Evolutionary conservation across 2,329 filamentous ascomycete species (phyloP).

Genomic region (Chrysosporium keratinophilum): DNA sequence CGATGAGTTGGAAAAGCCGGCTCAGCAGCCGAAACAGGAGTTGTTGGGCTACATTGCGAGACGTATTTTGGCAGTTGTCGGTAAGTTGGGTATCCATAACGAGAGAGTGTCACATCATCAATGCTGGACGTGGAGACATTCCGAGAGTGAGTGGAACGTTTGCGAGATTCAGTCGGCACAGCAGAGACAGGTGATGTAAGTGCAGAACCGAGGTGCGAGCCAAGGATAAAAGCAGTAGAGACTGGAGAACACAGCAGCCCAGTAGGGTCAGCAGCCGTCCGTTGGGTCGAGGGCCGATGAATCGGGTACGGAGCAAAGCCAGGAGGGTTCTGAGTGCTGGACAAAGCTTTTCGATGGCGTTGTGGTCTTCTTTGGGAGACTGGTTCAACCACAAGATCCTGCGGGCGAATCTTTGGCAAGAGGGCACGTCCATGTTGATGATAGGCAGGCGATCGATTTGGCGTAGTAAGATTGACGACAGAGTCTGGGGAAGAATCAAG

Average conservation of each 20-base stretch:
- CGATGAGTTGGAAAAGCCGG: slow-evolving; percentile 31
- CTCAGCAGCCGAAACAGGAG: slow-evolving; percentile 32
- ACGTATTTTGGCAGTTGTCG: slow-evolving; percentile 57
- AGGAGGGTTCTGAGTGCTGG: slow-evolving; percentile 44
- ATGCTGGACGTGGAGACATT: slow-evolving; percentile 59
- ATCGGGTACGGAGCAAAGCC: slow-evolving; percentile 43
- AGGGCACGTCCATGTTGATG: slow-evolving; percentile 66
- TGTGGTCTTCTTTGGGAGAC: slow-evolving; percentile 43
- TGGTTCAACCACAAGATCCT: slow-evolving; percentile 66
- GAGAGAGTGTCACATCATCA: slow-evolving; percentile 54
- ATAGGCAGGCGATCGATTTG: slow-evolving; percentile 59
- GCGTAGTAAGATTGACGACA: slow-evolving; percentile 56
- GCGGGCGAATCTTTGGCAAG: slow-evolving; percentile 73
- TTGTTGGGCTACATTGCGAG: slow-evolving; percentile 32
- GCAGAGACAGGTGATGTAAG: slow-evolving; percentile 57
- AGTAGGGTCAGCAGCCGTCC: slow-evolving; percentile 38
- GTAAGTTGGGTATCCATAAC: slow-evolving; percentile 77
- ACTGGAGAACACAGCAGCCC: slow-evolving; percentile 39
- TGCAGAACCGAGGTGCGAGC: slow-evolving; percentile 29
- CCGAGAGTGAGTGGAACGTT: slow-evolving; percentile 38
- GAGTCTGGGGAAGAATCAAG: slow-evolving; percentile 60
- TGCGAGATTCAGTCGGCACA: slow-evolving; percentile 35
- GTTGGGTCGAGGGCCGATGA: slow-evolving; percentile 34
- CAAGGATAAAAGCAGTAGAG: slow-evolving; percentile 20
- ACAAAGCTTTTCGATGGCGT: slow-evolving; percentile 45